Conservation (phyloP, 2,329 filamentous ascomycete genomes). For the Cytospora schulzeri region DNA sequence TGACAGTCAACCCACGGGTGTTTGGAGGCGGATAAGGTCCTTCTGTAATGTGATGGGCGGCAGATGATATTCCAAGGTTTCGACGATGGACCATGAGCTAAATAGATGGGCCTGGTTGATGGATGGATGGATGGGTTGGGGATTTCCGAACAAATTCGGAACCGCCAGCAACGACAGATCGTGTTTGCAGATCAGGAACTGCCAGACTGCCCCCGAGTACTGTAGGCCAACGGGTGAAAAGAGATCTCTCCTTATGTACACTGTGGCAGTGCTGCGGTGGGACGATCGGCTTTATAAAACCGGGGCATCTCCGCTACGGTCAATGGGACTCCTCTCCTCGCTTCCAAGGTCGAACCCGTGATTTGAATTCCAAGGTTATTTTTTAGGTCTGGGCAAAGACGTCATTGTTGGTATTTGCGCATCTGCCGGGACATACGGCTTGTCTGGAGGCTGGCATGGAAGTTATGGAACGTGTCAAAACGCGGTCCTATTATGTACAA, state of each 20-base stretch:
- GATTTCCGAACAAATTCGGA: neutral
- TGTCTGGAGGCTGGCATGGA: neutral
- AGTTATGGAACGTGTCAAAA: neutral
- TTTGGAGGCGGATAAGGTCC: no score
- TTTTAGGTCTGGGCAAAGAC: slow-evolving; percentile 5
- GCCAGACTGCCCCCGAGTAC: neutral
- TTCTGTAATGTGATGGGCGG: no score
- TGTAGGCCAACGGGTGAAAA: no score
- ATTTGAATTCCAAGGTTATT: neutral
- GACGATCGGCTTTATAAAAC: neutral
- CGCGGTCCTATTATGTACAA: neutral
- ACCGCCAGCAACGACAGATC: neutral
- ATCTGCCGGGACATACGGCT: slow-evolving; percentile 2
- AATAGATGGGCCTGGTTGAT: neutral
- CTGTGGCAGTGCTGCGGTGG: neutral
- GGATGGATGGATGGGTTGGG: neutral
- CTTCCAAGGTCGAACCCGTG: slow-evolving; percentile 12
- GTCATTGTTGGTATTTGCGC: slow-evolving; percentile 15
- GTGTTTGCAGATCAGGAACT: neutral
- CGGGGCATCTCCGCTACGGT: neutral
- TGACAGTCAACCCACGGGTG: no score
- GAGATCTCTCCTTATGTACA: neutral
- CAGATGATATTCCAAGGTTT: neutral
- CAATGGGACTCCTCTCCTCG: neutral
- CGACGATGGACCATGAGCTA: neutral